Evolutionary conservation across 176 grass and related monocot species (phyloP), one percentile per base, ranked within the genome.

Genomic region (Avena sativa): DNA sequence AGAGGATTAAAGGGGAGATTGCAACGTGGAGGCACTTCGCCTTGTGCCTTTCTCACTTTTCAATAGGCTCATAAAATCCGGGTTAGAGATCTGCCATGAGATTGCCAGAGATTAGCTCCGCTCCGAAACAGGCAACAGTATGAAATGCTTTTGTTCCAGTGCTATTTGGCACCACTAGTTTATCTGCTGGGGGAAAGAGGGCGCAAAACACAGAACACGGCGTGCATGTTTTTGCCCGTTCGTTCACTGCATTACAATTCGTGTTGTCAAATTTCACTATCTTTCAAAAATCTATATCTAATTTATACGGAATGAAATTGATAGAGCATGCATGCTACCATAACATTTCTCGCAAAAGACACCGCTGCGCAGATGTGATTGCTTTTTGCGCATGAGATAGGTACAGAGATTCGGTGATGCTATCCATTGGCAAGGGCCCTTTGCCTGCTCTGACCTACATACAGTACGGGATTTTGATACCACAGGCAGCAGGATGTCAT

Each of bases 331-430:
- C 40, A 43, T 43, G 40, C 40, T 43, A 43, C 40, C 1, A 43
- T 43, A 34, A 34, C 32, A 34, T 3, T 34, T 34, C 32, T 34
- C 32, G 32, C 32, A 34, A 34, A 34, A 34, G 32, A 34, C 40
- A 43, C 40, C 5, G 6, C 40, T 43, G 40, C 6, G 40, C n/a
- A 47, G 72, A 17, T 83, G 71, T 79, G 44, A 3, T 50, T 71
- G 85, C 74, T 83, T 83, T 83, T 0, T 32, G 51, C 86, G 79
- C 79, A 87, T 86, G 79, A 79, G 83, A 0, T 82, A 28, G 16
- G 63, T 43, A 32, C 61, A 86, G 43, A 46, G 59, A 86, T 74
- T 90, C 28, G 62, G 7, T 55, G 66, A 59, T 84, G 13, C 19
- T 90, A 66, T 83, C 57, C 23, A 49, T 84, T 74, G 50, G 69